phyloP scores from a whole-genome alignment of 2,329 filamentous ascomycete species.

The Gnomoniopsis smithogilvyi region DNA sequence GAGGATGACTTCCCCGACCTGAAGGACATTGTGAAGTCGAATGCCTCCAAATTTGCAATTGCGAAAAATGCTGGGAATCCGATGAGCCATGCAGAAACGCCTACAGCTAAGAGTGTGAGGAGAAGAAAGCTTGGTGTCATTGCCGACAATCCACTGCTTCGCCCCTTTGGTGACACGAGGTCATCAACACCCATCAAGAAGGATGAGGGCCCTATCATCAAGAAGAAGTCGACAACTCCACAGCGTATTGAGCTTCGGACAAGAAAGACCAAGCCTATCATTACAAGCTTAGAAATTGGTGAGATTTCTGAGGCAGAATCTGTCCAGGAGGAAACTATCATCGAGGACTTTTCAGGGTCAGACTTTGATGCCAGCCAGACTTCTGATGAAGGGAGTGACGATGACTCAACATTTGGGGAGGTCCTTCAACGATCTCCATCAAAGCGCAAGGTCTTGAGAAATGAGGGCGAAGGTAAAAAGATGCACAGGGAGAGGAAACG shows the following conservation, averaged over 20 bases:
- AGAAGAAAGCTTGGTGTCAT: slow-evolving; percentile 12
- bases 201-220: not conserved
- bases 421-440: not conserved
- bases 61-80: not conserved
- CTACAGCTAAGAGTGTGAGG: slow-evolving; percentile 7
- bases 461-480: not conserved
- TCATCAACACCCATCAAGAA: not conserved
- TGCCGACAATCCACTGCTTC: slow-evolving; percentile 7
- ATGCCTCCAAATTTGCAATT: not conserved
- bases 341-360: slow-evolving; percentile 13
- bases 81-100: not conserved
- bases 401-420: not conserved
- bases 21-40: slow-evolving; percentile 24
- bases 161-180: not conserved
- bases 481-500: not conserved
- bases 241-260: slow-evolving; percentile 5
- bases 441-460: not conserved
- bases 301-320: slow-evolving; percentile 8
- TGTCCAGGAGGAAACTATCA: slow-evolving; percentile 13
- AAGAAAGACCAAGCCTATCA: not conserved
- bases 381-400: slow-evolving; percentile 4
- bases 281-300: not conserved
- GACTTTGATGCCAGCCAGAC: slow-evolving; percentile 4
- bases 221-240: not conserved
- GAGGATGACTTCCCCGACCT: slow-evolving; percentile 43